Evolutionary conservation across 768 basidiomycete species (phyloP), one percentile per base, ranked within the genome.

Genomic region (Tricholoma matsutake): DNA sequence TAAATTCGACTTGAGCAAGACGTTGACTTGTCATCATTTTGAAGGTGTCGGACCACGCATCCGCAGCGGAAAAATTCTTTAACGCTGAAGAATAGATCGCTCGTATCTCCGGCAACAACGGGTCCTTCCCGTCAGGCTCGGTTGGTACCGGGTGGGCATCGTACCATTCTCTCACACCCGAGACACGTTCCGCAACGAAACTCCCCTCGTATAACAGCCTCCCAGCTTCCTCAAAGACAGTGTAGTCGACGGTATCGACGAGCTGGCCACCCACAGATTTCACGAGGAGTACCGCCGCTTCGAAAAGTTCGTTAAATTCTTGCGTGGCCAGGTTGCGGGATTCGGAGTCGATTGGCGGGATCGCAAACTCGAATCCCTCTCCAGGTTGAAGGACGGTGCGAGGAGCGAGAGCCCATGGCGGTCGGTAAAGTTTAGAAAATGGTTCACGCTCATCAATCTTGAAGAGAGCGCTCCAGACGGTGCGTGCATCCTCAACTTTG

Each of bases 1-100:
- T n/a, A 31, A 53, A 53, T 29, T 53, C 51, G 20, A 32, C 29
- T 31, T 53, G 51, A 18, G 51, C 51, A 31, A 53, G 51, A 53
- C 51, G 51, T 32, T 53, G 51, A 16, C 51, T 53, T n/a, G 51
- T 53, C 51, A 53, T 53, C 51, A 53, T 53, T 10, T 53, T 53
- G 51, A n/a, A n/a, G 9, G 16, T 16, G n/a, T 53, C 51, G 31
- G 51, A 53, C 51, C 51, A 53, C 7, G 28, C 51, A 31, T 53
- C 51, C 51, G 51, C 51, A 31, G 51, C 51, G n/a, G 51, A 32
- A 18, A 53, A 53, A n/a, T 53, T 31, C 4, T 32, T 32, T n/a
- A 53, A 53, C 8, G 51, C 51, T 31, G 51, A 29, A 32, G 51
- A 53, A 31, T 53, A 53, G 7, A 53, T 53, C 29, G 51, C 51